Conservation (phyloP, 768 basidiomycete species). For the Kwoniella sp. region DNA sequence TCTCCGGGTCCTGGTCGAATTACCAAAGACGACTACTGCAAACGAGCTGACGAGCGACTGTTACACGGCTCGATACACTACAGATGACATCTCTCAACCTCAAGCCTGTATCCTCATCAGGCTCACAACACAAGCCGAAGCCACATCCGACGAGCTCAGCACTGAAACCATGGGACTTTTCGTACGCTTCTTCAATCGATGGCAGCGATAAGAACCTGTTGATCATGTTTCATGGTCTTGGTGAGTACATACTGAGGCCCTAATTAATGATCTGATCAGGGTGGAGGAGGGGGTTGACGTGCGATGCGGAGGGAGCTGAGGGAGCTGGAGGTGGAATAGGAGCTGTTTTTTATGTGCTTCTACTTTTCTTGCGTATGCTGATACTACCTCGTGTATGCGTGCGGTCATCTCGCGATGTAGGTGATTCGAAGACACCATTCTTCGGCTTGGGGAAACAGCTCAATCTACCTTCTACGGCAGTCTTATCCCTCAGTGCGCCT, state of each 20-base stretch:
- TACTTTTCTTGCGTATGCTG: too few species aligned
- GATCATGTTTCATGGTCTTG: slow-evolving; percentile 55
- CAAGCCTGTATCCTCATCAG: slow-evolving; percentile 23
- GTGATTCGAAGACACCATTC: slow-evolving; percentile 50
- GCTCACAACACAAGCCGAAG: slow-evolving; percentile 9
- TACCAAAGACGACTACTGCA: too few species aligned
- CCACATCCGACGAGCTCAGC: slow-evolving; percentile 35
- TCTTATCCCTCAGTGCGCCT: slow-evolving; percentile 48
- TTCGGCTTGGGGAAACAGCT: slow-evolving; percentile 43
- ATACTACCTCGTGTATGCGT: too few species aligned
- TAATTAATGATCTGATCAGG: too few species aligned
- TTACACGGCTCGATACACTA: not conserved
- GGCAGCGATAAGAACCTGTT: slow-evolving; percentile 51
- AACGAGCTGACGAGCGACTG: not conserved
- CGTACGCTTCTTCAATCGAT: slow-evolving; percentile 39
- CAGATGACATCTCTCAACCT: slow-evolving; percentile 41
- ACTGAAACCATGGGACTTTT: slow-evolving; percentile 46
- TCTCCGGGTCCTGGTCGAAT: too few species aligned
- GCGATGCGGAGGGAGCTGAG: too few species aligned
- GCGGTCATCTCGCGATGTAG: slow-evolving; percentile 33
- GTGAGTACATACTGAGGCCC: slow-evolving; percentile 30
- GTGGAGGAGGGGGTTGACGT: too few species aligned
- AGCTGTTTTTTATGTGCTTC: too few species aligned
- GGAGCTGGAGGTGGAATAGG: too few species aligned
- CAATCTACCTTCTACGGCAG: slow-evolving; percentile 48